Base-by-base conservation (phyloP, 2,329 filamentous ascomycete species). In the Hymenoscyphus salicellus region DNA sequence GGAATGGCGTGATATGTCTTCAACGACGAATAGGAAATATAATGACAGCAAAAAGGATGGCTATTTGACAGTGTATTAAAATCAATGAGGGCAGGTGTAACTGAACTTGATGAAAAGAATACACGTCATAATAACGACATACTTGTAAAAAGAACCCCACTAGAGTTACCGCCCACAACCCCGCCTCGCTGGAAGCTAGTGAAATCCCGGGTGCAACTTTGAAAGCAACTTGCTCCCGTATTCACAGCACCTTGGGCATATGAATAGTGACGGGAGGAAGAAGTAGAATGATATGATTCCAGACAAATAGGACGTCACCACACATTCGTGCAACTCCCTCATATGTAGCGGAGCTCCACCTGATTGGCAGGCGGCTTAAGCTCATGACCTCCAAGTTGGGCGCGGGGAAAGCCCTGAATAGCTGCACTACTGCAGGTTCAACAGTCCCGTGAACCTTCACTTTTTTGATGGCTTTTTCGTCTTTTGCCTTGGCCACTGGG, bases 371-470 rank as follows among this genome's bases (percentile, higher is more conserved):
- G n/a, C 32, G 36, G 16, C 5, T 23, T 52, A 52, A 52, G 23
- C 46, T 52, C 46, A 52, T 52, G 46, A 52, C 46, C 20, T 52
- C 8, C 46, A 14, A 26, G 20, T 52, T 52, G 46, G 46, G 46
- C 10, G 46, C 20, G 46, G 46, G 46, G 46, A 52, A 23, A 52
- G 46, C 20, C 20, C 23, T 28, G 20, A 23, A 23, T 26, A 23
- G 57, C 41, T 6, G 33, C 55, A 59, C 64, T 65, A 65, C 64
- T 65, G 64, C 64, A 65, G 60, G 57, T 60, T 63, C 49, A 60
- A 30, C 33, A 38, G 36, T 56, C 64, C 59, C 52, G 61, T 65
- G 64, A 61, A 65, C 58, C 16, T 57, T 60, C 28, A 23, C 26
- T 14, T 60, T 65, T 62, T 49, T 32, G 33, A 41, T 26, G 26